Base-by-base conservation (phyloP, 495 filamentous ascomycete genomes). In the Astrocystis sublimbata region DNA sequence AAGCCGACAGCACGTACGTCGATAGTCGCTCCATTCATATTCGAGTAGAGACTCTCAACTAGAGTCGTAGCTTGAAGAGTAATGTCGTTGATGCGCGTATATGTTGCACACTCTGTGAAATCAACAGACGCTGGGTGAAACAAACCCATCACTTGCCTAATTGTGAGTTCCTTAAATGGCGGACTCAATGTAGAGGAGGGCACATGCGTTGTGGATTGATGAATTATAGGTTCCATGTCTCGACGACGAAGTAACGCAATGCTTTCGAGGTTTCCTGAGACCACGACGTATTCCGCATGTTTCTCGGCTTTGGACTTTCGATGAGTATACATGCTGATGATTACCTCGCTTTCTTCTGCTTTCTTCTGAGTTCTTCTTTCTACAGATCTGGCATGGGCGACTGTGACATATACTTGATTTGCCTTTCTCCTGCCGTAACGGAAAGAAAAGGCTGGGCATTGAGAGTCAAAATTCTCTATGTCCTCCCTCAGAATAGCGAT, bases 51-150 rank as follows among this genome's bases (percentile, higher is more conserved):
- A 19, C 36, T 55, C 33, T 55, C 51, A 24, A 55, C 40, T 2
- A 55, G 33, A 33, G 51, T 40, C 19, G 23, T 40, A 7, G 33
- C 33, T 26, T n/a, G 36, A 17, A 55, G 51, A 13, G 0, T 28
- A 24, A 38, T 55, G 23, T 55, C 51, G 19, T 31, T 28, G 33
- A 55, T 15, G 10, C 15, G 9, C 17, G 15, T 55, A 9, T 15
- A 17, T 41, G 10, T 21, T 15, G 19, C 51, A 40, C 51, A 55
- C 26, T 55, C 41, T 10, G 38, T 28, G 26, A 55, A 55, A 40
- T 55, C 52, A 24, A 55, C 52, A 40, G 35, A 24, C 38, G 8
- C 38, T 4, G 52, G 52, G 5, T 55, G 52, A 28, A 55, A 55
- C n/a, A 42, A 19, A 10, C n/a, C 30, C 21, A 55, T 4, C 30